Evolutionary conservation across 352 stramenopile genomes (phyloP), one percentile per base, ranked within the genome.

Genomic region (Phytophthora sp.): DNA sequence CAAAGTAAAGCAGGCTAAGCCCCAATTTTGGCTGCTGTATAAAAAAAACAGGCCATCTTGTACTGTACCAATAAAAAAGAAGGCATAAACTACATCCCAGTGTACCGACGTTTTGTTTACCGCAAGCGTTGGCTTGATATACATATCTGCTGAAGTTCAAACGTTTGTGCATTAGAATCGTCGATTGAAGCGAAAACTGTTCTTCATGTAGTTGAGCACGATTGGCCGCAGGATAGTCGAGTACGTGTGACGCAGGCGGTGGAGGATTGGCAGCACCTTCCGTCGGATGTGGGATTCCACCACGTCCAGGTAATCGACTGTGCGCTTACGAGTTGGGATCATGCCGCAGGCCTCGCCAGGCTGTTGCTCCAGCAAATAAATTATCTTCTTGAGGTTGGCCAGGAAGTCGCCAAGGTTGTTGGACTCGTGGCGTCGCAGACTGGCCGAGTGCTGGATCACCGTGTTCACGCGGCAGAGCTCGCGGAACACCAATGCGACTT

Each of bases 361-460:
- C 46, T 90, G 84, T 72, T 94, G 86, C 63, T 91, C 83, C 47
- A 94, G 72, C 79, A 94, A 85, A 89, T 91, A 91, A 86, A 93
- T 91, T 83, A 94, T 93, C 66, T 92, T 92, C 73, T 93, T 94
- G 62, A 94, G 80, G 74, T 93, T 94, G 52, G 80, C 74, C 30
- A 94, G 70, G 56, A 94, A 94, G 52, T 93, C 84, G 30, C 81
- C 78, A 26, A 94, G 69, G 60, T 92, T 90, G 73, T 89, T 92
- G 33, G 86, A 93, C 62, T 94, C 86, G 52, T 92, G 79, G 49
- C 80, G 74, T 45, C 82, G 84, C 42, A 93, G 58, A 68, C 66
- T 88, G n/a, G 81, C 78, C 41, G 84, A 93, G 69, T 90, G 77
- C 57, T 90, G 82, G 57, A 93, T 94, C 55, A 93, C 82, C 35